Evolutionary conservation across 2,329 filamentous ascomycete genomes (phyloP), one percentile per base, ranked within the genome.

Genomic region (Graphiopsis chlorocephala): DNA sequence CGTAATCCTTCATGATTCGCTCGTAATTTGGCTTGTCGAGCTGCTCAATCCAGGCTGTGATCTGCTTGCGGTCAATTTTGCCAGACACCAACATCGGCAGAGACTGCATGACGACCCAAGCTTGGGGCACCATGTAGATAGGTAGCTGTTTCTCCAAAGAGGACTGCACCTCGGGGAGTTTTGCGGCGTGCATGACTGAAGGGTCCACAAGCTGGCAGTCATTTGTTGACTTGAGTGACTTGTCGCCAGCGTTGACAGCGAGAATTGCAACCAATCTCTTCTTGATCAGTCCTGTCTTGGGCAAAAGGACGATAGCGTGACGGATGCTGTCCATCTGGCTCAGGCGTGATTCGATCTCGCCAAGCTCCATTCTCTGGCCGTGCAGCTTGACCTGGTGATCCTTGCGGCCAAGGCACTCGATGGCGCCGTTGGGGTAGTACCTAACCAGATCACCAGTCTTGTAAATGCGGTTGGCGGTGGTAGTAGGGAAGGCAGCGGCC

Each of bases 341-440:
- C 5, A 92, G 76, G 23, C 83, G 79, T 12, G 83, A 83, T 65
- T 87, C 89, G 56, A 96, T 88, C 71, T 94, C 92, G 0, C 85
- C 84, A 14, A 92, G 83, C 72, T 95, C 91, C 29, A 96, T 87
- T 52, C 90, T 81, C 68, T 93, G 89, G 0, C 92, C 91, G 35
- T 90, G 85, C 14, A 96, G 81, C 73, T 94, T 95, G 59, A 94
- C 82, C 75, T 93, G 90, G 64, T 89, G 88, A 70, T 94, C 92
- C 26, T 88, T 81, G 25, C 91, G 84, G 15, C 90, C 90, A 12
- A 86, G 76, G 50, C 92, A 90, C 6, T 61, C 35, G 29, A 69
- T 53, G 26, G 57, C 59, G 15, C 68, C 69, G 55, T 72, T 67
- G 14, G 57, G 35, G 8, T 64, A 61, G 52, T 71, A 67, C 29